Evolutionary conservation across 805 yeast species (phyloP).

Genomic region (Candida chilensis): DNA sequence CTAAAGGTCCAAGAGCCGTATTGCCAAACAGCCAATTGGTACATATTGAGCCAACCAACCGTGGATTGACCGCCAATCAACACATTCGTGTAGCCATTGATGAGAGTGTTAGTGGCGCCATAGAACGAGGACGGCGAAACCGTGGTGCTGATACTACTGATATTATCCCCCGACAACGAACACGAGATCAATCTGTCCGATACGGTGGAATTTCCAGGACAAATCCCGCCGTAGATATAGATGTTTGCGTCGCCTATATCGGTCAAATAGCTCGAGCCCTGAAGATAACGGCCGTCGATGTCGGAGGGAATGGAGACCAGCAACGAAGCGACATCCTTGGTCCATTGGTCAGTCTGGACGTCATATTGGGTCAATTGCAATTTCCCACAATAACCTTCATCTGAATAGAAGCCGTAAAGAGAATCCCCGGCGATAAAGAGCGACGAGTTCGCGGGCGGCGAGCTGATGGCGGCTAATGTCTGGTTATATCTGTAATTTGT

Average conservation of each 20-base stretch:
- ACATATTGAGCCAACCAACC: conserved; percentile 63
- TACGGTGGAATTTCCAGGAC: conserved; percentile 12
- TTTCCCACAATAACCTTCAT: too few species aligned
- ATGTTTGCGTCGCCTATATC: conserved; percentile 24
- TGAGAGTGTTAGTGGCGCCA: conserved; percentile 36
- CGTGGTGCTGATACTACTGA: conserved; percentile 33
- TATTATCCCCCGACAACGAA: conserved; percentile 18
- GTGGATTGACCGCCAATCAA: conserved; percentile 60
- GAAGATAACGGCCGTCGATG: too few species aligned
- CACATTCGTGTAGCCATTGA: conserved; percentile 35
- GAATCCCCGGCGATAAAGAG: too few species aligned
- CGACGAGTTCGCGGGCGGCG: too few species aligned
- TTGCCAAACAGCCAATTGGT: conserved; percentile 69
- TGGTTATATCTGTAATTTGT: too few species aligned
- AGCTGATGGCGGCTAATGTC: too few species aligned
- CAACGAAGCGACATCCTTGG: too few species aligned
- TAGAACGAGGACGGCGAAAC: conserved; percentile 49
- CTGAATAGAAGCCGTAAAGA: too few species aligned
- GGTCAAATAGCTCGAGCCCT: conserved; percentile 30
- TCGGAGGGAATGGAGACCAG: too few species aligned
- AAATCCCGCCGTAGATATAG: conserved; percentile 48
- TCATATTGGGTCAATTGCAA: too few species aligned
- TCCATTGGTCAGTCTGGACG: too few species aligned
- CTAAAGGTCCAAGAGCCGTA: conserved; percentile 60
- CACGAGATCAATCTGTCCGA: conserved; percentile 35